phyloP scores from a whole-genome alignment of 306 rosid genomes.

The Prunus padus region DNA sequence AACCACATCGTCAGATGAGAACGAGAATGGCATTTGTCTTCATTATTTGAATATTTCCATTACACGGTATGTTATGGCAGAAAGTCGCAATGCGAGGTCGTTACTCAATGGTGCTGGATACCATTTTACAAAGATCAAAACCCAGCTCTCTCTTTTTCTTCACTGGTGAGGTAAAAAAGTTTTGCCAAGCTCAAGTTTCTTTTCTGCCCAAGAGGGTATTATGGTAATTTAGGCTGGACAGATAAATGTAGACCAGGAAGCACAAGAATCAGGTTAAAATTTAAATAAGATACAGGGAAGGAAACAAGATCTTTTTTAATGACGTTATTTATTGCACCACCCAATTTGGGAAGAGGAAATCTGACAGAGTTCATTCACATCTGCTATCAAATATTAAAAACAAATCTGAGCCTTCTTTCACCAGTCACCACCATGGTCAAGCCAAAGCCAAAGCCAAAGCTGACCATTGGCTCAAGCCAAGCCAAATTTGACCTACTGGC shows the following conservation, averaged over 20 bases:
- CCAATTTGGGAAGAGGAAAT: conserved; percentile 25
- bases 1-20: too few relatives aligned
- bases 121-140: too few relatives aligned
- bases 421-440: neutral
- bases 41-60: too few relatives aligned
- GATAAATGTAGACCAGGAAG: neutral
- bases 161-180: neutral
- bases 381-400: conserved; percentile 19
- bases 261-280: conserved; percentile 1
- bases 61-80: too few relatives aligned
- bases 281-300: neutral
- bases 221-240: neutral
- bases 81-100: too few relatives aligned
- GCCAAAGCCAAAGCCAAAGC: neutral
- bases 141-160: too few relatives aligned
- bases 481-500: conserved; percentile 9
- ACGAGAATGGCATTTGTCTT: too few relatives aligned
- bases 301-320: conserved; percentile 34
- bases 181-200: neutral
- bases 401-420: conserved; percentile 32
- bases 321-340: conserved; percentile 37
- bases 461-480: neutral
- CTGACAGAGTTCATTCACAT: conserved; percentile 42
- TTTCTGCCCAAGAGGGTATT: neutral
- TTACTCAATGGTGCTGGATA: too few relatives aligned